Conservation (phyloP, 768 basidiomycete genomes). For the Hygrophorus russula region DNA sequence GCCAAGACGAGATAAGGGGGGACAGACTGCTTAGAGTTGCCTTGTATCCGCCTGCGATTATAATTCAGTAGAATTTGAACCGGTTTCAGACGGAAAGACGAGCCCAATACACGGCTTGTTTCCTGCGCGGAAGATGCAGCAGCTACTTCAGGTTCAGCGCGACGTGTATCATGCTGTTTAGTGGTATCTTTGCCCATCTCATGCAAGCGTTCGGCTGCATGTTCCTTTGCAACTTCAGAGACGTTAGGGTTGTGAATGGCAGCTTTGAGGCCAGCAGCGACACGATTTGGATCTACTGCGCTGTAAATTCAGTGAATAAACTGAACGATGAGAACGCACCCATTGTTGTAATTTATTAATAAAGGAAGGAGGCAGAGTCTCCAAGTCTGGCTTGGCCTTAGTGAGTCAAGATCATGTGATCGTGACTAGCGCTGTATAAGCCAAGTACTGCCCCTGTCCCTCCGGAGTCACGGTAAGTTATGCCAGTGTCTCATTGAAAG, state of each 20-base stretch:
- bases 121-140: background rate
- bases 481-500: too few relatives aligned
- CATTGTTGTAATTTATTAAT: too few relatives aligned
- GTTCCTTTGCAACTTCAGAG: slow-evolving; percentile 37
- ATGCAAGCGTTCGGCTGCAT: slow-evolving; percentile 31
- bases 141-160: slow-evolving; percentile 2
- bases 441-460: too few relatives aligned
- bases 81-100: slow-evolving; percentile 2
- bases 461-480: too few relatives aligned
- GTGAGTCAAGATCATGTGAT: too few relatives aligned
- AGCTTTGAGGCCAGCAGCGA: slow-evolving; percentile 45
- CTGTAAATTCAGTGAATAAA: slow-evolving; percentile 19
- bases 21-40: too few relatives aligned
- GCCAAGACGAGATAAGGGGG: too few relatives aligned
- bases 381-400: too few relatives aligned
- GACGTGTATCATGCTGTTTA: background rate
- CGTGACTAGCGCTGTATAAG: too few relatives aligned
- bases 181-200: slow-evolving; percentile 9
- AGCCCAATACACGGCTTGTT: slow-evolving; percentile 2
- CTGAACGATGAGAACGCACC: too few relatives aligned
- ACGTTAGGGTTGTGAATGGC: slow-evolving; percentile 45
- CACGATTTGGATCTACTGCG: slow-evolving; percentile 32
- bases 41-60: too few relatives aligned
- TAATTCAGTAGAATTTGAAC: background rate
- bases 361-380: too few relatives aligned